Base-by-base conservation (phyloP, 108 stramenopile genomes). In the Pseudonitzschia pungens region DNA sequence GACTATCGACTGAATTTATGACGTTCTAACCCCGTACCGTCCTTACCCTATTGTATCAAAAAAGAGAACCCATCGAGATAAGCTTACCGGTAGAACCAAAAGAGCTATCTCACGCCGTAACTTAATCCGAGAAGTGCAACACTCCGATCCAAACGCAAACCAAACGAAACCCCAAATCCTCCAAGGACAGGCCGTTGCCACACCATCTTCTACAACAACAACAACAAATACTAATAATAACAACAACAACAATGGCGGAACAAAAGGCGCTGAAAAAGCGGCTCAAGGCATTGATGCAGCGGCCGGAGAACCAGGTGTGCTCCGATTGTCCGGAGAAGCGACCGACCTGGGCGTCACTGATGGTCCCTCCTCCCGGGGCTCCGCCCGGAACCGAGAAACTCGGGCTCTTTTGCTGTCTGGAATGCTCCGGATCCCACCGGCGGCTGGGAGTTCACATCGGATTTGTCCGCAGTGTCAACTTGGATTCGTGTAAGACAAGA, bases 341-440 rank as follows among this genome's bases (percentile, higher is more conserved):
- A 70, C 99, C 99, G 10, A 89, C 93, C 44, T 99, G 99, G 99
- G 98, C 97, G 2, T 96, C 96, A 27, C 70, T 96, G 57, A 92
- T 96, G 75, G 88, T 86, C 7, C 88, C 92, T 40, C 91, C 95
- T 18, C 92, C 95, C 3, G 95, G 87, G 0, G 70, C 88, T 20
- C 92, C 90, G 21, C 85, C 86, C 24, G 89, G 89, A 36, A 78
- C 90, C 0, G 72, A 87, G 54, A 82, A 85, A 57, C 92, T 89
- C 79, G 99, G 99, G 22, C 89, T 97, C 27, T 99, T 99, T 84
- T 94, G 95, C 70, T 99, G 99, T 83, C 86, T 98, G 70, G 98
- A 99, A 77, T 99, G 99, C 78, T 96, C 96, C 52, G 98, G 97
- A 45, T 94, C 95, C 43, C 99, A 99, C 85, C 94, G 99, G 18